Percentiles rank a stretch among this genome's conserved stretches.
Evolutionary conservation across 768 basidiomycete species (phyloP).

Genomic region (Boletus patriciae): DNA sequence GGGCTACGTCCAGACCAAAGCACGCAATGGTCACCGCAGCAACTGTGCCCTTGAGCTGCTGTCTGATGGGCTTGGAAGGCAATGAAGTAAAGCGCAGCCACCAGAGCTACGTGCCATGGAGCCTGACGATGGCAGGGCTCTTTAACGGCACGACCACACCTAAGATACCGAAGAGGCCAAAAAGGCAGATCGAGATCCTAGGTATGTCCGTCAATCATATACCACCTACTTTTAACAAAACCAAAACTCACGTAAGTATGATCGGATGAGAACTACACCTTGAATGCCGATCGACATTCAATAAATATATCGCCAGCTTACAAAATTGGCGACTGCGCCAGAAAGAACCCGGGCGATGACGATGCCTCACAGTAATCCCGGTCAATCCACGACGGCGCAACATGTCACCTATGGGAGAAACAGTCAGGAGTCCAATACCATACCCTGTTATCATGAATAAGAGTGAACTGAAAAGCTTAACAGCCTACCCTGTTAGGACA

Average conservation of each 20-base stretch:
- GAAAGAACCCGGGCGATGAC: slow-evolving; percentile 71
- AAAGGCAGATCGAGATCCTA: slow-evolving; percentile 60
- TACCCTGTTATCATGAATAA: slow-evolving; percentile 47
- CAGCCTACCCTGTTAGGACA: slow-evolving; percentile 40
- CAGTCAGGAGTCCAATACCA: slow-evolving; percentile 64
- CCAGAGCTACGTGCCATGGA: slow-evolving; percentile 8
- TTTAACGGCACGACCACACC: slow-evolving; percentile 69
- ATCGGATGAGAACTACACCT: slow-evolving; percentile 48
- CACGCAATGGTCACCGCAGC: slow-evolving; percentile 64
- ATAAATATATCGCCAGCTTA: slow-evolving; percentile 70
- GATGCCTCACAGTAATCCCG: slow-evolving; percentile 67
- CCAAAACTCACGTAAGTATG: slow-evolving; percentile 55
- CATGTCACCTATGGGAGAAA: slow-evolving; percentile 81
- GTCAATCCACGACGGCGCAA: slow-evolving; percentile 68
- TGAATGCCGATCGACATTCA: slow-evolving; percentile 74
- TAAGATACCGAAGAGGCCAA: slow-evolving; percentile 67
- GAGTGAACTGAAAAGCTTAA: background rate
- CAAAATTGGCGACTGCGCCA: slow-evolving; percentile 69
- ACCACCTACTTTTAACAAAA: background rate
- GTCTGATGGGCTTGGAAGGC: slow-evolving; percentile 59
- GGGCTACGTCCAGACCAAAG: slow-evolving; percentile 37
- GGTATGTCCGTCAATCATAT: background rate
- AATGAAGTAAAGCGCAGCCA: slow-evolving; percentile 39
- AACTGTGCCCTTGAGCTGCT: slow-evolving; percentile 65
- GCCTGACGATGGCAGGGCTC: slow-evolving; percentile 61